Base-by-base conservation (phyloP, 148 eudicot genomes). In the Chenopodium suecicum region DNA sequence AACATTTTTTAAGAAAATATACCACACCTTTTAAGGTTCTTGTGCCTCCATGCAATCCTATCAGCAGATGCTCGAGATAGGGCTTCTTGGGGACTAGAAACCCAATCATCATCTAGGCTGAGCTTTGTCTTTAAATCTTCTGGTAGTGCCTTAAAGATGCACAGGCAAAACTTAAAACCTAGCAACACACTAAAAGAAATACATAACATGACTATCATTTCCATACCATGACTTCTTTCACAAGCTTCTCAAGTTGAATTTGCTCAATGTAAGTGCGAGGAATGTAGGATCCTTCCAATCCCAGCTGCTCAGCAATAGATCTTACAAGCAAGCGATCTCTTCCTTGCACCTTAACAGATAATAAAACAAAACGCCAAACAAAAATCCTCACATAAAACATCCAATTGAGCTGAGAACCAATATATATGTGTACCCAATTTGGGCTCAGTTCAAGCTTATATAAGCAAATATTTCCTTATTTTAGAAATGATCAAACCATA, bases 211-310 rank as follows among this genome's bases (percentile, higher is more conserved):
- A 58, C 9, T 22, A 70, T 80, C 63, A 46, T 46, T 56, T 73
- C 64, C 91, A 63, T 92, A 95, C 98, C 98, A 90, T 94, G 74
- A 95, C 94, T 81, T 95, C 98, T 79, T 93, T 90, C 52, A 95
- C 98, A 71, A 95, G 97, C 85, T 93, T 95, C 81, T 95, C 99
- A 64, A 95, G 89, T 87, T 95, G 98, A 86, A 95, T 92, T 86
- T 95, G 99, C 84, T 95, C 98, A 63, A 95, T 92, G 79, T 92
- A 95, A 23, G 99, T 91, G 72, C 97, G 97, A 32, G 99, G 97
- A 79, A 90, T 86, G 82, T 92, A 95, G 48, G 99, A 87, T 52
- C 99, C 99, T 58, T 95, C 97, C 88, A 93, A 87, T 41, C 88
- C 99, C 83, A 95, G 91, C 85, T 93, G 91, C 74, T 93, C 93